Evolutionary conservation across 805 yeast genomes (phyloP).

Genomic region (Saccharomycopsis fermentans): DNA sequence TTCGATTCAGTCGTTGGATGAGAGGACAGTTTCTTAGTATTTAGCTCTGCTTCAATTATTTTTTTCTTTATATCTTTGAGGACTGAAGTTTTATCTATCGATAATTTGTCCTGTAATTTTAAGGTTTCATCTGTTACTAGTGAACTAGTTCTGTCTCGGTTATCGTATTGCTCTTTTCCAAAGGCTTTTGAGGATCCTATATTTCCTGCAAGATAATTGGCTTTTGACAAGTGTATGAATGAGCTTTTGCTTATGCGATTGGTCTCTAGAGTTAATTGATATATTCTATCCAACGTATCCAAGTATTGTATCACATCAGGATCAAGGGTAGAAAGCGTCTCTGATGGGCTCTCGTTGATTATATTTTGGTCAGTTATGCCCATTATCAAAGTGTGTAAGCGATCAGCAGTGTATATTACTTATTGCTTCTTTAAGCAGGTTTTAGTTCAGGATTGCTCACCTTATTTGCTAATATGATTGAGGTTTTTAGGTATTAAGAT

Average conservation of each 20-base stretch:
- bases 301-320: constrained; percentile 2
- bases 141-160: constrained; percentile 7
- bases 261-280: constrained; percentile 9
- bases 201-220: constrained; percentile 5
- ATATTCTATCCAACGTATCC: constrained; percentile 6
- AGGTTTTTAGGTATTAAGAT: not conserved
- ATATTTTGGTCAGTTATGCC: not conserved
- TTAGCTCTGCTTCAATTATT: not conserved
- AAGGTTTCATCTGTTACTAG: not conserved
- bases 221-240: constrained; percentile 7
- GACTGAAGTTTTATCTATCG: not conserved
- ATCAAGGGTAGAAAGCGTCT: not conserved
- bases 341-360: not conserved
- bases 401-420: too few species aligned
- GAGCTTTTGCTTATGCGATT: constrained; percentile 6
- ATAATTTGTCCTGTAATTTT: not conserved
- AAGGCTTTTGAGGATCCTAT: constrained; percentile 6
- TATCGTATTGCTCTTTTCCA: constrained; percentile 13
- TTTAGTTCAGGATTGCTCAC: too few species aligned
- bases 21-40: not conserved
- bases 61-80: not conserved
- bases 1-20: not conserved
- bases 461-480: too few species aligned
- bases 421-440: not conserved
- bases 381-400: not conserved